phyloP scores from a whole-genome alignment of 805 yeast genomes.

The Monosporozyma aerobia region DNA sequence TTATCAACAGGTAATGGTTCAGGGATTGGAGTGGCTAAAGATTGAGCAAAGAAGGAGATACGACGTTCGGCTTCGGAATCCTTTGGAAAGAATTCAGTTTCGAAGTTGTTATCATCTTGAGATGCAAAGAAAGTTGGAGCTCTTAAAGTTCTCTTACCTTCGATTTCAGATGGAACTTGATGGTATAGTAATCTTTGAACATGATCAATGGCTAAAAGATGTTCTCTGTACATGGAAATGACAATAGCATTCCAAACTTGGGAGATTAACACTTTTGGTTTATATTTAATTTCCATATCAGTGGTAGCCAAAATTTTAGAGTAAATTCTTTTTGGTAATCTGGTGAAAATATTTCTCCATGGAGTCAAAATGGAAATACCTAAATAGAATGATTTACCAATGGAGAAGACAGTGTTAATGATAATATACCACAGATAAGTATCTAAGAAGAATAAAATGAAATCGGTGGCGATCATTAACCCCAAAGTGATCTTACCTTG shows the following conservation, averaged over 20 bases:
- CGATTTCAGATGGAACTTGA: constrained; percentile 96
- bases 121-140: constrained; percentile 98
- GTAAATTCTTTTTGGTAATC: constrained; percentile 97
- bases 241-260: constrained; percentile 99
- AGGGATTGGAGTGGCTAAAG: constrained; percentile 95
- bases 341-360: constrained; percentile 97
- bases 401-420: constrained; percentile 88
- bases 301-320: constrained; percentile 96
- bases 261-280: constrained; percentile 94
- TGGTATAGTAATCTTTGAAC: constrained; percentile 95
- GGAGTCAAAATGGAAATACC: constrained; percentile 99
- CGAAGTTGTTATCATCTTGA: constrained; percentile 91
- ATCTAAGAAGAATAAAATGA: constrained; percentile 95
- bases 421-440: constrained; percentile 98
- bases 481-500: constrained; percentile 88
- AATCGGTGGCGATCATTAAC: constrained; percentile 85
- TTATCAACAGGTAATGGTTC: constrained; percentile 98
- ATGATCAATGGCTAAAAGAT: constrained; percentile 93
- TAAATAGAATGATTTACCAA: constrained; percentile 95
- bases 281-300: constrained; percentile 98
- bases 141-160: constrained; percentile 95
- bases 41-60: constrained; percentile 98
- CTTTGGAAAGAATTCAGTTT: constrained; percentile 93
- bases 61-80: constrained; percentile 99
- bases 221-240: constrained; percentile 99